Conservation (phyloP, 2,329 filamentous ascomycete species). For the Alternaria sp. region DNA sequence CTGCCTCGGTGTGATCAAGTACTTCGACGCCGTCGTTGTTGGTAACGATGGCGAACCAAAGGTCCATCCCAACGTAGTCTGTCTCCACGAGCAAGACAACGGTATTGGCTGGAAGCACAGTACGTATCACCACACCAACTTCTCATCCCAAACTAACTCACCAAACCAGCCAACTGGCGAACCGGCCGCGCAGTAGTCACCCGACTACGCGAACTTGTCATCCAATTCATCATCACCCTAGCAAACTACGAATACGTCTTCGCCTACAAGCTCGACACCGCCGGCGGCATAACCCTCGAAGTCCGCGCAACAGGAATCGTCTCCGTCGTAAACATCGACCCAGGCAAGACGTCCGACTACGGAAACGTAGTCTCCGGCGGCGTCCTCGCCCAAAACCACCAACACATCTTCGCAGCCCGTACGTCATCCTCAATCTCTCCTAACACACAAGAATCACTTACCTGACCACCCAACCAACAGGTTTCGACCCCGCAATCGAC, state of each 20-base stretch:
- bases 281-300: constrained; percentile 67
- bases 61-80: constrained; percentile 66
- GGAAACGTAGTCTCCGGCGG: constrained; percentile 70
- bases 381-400: constrained; percentile 71
- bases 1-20: constrained; percentile 71
- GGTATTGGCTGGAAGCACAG: constrained; percentile 58
- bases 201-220: constrained; percentile 66
- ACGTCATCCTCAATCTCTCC: background rate
- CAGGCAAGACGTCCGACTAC: constrained; percentile 59
- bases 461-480: constrained; percentile 16
- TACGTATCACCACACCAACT: background rate
- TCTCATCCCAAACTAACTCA: background rate
- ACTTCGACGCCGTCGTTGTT: constrained; percentile 65
- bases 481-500: constrained; percentile 70
- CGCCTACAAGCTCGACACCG: constrained; percentile 68
- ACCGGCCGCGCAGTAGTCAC: constrained; percentile 68
- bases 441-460: background rate
- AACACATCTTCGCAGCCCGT: constrained; percentile 66
- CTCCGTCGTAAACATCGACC: constrained; percentile 65
- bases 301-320: constrained; percentile 71
- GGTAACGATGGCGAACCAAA: constrained; percentile 62
- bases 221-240: constrained; percentile 72
- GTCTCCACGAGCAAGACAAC: constrained; percentile 72
- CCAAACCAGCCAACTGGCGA: constrained; percentile 59
- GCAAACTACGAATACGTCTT: constrained; percentile 76